Conservation (phyloP, 2,329 filamentous ascomycete genomes). For the Stachybotrys chartarum region DNA sequence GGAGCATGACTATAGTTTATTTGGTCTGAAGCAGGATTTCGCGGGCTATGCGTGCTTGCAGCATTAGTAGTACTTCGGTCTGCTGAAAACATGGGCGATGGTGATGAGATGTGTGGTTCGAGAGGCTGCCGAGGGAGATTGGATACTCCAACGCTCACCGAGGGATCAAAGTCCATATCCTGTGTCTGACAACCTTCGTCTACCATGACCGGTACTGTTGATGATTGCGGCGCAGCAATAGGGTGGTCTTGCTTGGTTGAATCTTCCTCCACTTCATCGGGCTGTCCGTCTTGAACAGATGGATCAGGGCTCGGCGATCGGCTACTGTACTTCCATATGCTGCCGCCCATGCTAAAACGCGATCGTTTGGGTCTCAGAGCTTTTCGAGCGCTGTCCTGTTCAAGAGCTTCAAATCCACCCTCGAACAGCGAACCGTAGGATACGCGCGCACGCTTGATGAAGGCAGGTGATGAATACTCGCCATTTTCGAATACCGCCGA, state of each 20-base stretch:
- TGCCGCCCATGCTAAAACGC: constrained; percentile 59
- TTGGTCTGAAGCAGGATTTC: background rate
- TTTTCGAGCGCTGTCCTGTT: constrained; percentile 44
- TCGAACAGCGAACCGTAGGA: constrained; percentile 64
- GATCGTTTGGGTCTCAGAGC: constrained; percentile 53
- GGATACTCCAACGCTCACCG: constrained; percentile 18
- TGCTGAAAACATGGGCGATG: background rate
- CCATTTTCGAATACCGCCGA: constrained; percentile 30
- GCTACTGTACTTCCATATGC: constrained; percentile 67
- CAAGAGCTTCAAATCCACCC: constrained; percentile 59
- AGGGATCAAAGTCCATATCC: constrained; percentile 18
- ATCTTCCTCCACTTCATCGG: constrained; percentile 9
- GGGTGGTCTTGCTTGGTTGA: constrained; percentile 7
- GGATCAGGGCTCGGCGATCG: constrained; percentile 64
- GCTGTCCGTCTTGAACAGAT: constrained; percentile 20
- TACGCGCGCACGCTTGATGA: constrained; percentile 62
- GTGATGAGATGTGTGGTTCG: constrained; percentile 5
- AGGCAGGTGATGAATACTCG: constrained; percentile 72
- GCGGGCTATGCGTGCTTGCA: background rate
- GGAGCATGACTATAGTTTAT: background rate
- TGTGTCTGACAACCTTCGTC: constrained; percentile 28
- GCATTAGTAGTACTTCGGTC: background rate
- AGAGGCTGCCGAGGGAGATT: constrained; percentile 14
- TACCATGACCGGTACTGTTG: constrained; percentile 20
- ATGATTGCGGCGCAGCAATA: constrained; percentile 9